Evolutionary conservation across 75 land plant species (phyloP).

Genomic region (Isoetes taiwanensis): DNA sequence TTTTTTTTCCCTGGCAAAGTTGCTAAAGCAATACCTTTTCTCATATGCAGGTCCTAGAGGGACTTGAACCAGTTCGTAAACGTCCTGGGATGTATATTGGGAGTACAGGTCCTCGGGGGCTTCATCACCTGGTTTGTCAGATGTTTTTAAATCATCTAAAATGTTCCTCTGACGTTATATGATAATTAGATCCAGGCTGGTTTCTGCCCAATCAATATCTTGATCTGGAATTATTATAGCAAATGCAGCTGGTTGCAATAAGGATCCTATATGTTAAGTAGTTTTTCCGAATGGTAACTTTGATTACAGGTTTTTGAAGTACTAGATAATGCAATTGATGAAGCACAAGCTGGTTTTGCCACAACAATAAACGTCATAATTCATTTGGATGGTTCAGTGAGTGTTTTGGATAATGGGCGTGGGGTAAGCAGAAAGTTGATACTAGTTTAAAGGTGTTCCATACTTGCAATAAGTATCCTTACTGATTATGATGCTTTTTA

Average conservation of each 20-base stretch:
- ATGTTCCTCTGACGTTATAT: background rate
- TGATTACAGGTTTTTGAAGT: constrained; percentile 88
- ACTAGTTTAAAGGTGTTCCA: background rate
- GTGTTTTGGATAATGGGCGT: constrained; percentile 83
- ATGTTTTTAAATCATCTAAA: background rate
- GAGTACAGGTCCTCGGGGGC: constrained; percentile 91
- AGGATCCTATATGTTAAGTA: background rate
- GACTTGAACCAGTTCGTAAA: constrained; percentile 88
- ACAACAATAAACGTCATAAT: constrained; percentile 54
- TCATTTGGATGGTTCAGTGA: constrained; percentile 69
- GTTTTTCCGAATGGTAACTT: constrained; percentile 6
- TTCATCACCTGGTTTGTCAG: constrained; percentile 80
- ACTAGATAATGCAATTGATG: constrained; percentile 95
- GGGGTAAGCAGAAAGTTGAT: constrained; percentile 48
- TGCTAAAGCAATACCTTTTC: constrained; percentile 1
- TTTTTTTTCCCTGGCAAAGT: background rate
- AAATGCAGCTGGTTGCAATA: background rate
- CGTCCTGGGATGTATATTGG: constrained; percentile 99
- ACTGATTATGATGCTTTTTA: constrained; percentile 21
- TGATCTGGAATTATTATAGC: background rate
- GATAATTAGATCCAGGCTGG: background rate
- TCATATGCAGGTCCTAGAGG: constrained; percentile 73
- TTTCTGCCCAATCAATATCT: background rate
- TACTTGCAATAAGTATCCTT: background rate
- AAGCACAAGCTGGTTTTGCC: constrained; percentile 94